These are phyloP conservation scores for Asterella californica DNA, from an alignment of 225 moss, liverwort and hornwort genomes.

Conservation along the genomic window DNA sequence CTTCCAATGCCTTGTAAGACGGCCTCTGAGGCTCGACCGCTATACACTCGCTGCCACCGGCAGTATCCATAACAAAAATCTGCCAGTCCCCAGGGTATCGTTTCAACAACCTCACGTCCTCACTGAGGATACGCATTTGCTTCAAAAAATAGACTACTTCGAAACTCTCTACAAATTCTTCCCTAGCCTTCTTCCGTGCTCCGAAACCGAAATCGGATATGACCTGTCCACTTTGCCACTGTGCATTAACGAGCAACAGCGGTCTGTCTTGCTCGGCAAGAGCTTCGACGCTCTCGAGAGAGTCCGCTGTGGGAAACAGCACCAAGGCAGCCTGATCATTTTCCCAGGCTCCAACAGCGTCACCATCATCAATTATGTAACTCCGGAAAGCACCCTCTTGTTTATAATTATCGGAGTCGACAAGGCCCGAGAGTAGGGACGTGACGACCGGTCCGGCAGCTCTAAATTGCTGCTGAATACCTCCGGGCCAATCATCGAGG, in stretches of 20 bases:
- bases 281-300: constrained; percentile 52
- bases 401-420: constrained; percentile 52
- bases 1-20: constrained; percentile 60
- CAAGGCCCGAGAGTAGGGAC: constrained; percentile 62
- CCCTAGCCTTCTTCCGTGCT: constrained; percentile 59
- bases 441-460: constrained; percentile 75
- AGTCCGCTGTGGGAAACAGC: constrained; percentile 76
- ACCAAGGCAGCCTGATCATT: constrained; percentile 79
- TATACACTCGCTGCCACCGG: constrained; percentile 64
- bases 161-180: constrained; percentile 67
- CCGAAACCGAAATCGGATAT: constrained; percentile 91
- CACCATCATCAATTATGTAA: constrained; percentile 73
- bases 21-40: constrained; percentile 53
- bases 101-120: constrained; percentile 77
- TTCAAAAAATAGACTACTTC: constrained; percentile 75
- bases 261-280: constrained; percentile 59
- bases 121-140: constrained; percentile 76
- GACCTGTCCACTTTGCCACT: constrained; percentile 93
- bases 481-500: constrained; percentile 97
- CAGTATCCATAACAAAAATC: constrained; percentile 67
- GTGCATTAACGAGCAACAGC: constrained; percentile 69
- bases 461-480: constrained; percentile 87
- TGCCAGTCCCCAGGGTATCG: constrained; percentile 90
- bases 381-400: constrained; percentile 63
- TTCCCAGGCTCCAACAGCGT: constrained; percentile 88